Evolutionary conservation across 2,329 filamentous ascomycete species (phyloP).

Genomic region (Helicocarpus griseus): DNA sequence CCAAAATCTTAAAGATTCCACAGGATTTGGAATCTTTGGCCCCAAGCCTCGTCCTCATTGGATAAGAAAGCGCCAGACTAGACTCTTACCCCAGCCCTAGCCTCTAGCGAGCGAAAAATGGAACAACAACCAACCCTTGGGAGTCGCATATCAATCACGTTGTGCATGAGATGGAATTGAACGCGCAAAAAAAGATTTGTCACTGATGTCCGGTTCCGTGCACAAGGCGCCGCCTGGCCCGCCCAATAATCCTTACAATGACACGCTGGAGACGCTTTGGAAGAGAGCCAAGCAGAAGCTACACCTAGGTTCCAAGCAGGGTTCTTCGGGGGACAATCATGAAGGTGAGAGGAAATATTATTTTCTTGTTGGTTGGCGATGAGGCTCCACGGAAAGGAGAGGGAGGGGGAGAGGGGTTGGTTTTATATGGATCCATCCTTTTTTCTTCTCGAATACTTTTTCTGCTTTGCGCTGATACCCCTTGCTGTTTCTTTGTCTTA

Average conservation of each 20-base stretch:
- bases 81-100: too few species aligned
- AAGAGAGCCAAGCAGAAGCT: conserved; percentile 12
- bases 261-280: conserved; percentile 12
- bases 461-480: too few species aligned
- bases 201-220: neutral
- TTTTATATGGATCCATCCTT: too few species aligned
- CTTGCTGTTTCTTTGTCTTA: too few species aligned
- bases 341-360: conserved; percentile 1
- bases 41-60: neutral
- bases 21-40: neutral
- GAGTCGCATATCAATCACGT: too few species aligned
- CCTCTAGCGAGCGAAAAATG: too few species aligned
- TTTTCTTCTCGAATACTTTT: too few species aligned
- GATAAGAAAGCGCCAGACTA: neutral
- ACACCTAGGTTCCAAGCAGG: conserved; percentile 9
- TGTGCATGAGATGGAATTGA: too few species aligned
- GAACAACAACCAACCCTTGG: neutral
- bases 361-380: too few species aligned
- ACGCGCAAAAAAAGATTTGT: neutral
- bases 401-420: too few species aligned
- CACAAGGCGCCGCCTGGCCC: neutral
- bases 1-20: neutral
- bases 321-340: neutral
- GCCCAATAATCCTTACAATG: conserved; percentile 4
- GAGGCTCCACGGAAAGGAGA: too few species aligned